Conservation (phyloP, 2,329 filamentous ascomycete genomes). For the Hypoxylon sp. region DNA sequence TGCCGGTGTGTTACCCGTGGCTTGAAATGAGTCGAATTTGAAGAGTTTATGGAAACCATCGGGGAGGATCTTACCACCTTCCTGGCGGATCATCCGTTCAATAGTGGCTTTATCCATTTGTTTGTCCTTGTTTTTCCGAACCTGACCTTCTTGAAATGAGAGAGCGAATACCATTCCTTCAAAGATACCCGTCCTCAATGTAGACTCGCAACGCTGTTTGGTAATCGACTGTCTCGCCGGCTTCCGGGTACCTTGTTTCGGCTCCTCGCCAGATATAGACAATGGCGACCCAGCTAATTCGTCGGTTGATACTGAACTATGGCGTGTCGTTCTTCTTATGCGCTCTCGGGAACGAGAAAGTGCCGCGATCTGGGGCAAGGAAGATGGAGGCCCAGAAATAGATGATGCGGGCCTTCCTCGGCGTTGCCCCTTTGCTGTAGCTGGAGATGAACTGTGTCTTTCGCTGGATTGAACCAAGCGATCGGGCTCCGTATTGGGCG, state of each 20-base stretch:
- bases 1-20: constrained; percentile 50
- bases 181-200: constrained; percentile 67
- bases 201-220: constrained; percentile 38
- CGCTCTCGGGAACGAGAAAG: constrained; percentile 46
- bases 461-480: constrained; percentile 14
- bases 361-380: constrained; percentile 49
- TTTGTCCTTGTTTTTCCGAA: constrained; percentile 69
- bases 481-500: constrained; percentile 48
- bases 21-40: constrained; percentile 59
- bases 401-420: constrained; percentile 48
- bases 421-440: constrained; percentile 52
- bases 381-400: constrained; percentile 39
- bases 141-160: constrained; percentile 72
- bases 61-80: constrained; percentile 80
- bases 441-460: constrained; percentile 53
- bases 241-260: constrained; percentile 39
- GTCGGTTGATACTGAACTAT: constrained; percentile 64
- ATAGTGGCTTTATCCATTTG: constrained; percentile 61
- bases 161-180: constrained; percentile 89
- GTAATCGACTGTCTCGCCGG: constrained; percentile 42
- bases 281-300: constrained; percentile 62
- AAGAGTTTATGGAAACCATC: constrained; percentile 89
- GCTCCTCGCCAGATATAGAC: constrained; percentile 51
- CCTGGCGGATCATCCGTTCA: constrained; percentile 73
- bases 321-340: constrained; percentile 49